These are phyloP conservation scores for Starmerella bacillaris DNA, from an alignment of 805 yeast genomes.

Conservation along the genomic window DNA sequence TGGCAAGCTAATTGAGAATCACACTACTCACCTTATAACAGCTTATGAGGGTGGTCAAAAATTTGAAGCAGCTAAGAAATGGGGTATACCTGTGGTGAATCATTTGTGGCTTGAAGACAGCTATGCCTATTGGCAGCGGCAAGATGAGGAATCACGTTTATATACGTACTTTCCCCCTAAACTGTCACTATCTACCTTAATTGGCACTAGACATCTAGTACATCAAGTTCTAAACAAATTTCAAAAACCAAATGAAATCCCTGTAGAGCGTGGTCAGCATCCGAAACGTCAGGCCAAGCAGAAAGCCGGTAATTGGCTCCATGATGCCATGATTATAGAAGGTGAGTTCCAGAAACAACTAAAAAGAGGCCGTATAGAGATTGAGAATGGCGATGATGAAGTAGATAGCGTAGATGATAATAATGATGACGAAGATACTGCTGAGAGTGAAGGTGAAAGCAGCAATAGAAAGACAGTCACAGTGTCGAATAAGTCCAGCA, in stretches of 20 bases:
- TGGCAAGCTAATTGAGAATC: constrained; percentile 38
- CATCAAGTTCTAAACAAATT: constrained; percentile 28
- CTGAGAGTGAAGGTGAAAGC: background rate
- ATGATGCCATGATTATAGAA: constrained; percentile 37
- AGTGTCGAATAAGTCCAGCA: background rate
- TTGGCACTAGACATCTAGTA: constrained; percentile 37
- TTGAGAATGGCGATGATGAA: background rate
- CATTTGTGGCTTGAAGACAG: constrained; percentile 84
- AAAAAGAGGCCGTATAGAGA: constrained; percentile 5
- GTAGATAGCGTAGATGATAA: background rate
- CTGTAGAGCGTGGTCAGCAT: constrained; percentile 8
- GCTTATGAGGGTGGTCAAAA: constrained; percentile 55
- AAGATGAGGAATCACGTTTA: constrained; percentile 30
- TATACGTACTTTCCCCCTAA: constrained; percentile 33
- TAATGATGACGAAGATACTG: background rate
- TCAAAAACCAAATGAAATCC: constrained; percentile 17
- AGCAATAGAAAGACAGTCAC: background rate
- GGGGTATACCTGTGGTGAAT: constrained; percentile 52
- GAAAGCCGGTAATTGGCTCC: constrained; percentile 48
- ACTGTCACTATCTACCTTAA: constrained; percentile 28
- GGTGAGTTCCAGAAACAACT: constrained; percentile 43
- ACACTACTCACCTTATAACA: constrained; percentile 56
- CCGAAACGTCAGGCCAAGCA: constrained; percentile 34
- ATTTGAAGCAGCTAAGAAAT: constrained; percentile 50
- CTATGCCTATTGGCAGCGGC: constrained; percentile 40